Percentiles rank a stretch among this genome's conserved stretches.
phyloP scores from a whole-genome alignment of 352 stramenopile species.

The Phytophthora litchii region DNA sequence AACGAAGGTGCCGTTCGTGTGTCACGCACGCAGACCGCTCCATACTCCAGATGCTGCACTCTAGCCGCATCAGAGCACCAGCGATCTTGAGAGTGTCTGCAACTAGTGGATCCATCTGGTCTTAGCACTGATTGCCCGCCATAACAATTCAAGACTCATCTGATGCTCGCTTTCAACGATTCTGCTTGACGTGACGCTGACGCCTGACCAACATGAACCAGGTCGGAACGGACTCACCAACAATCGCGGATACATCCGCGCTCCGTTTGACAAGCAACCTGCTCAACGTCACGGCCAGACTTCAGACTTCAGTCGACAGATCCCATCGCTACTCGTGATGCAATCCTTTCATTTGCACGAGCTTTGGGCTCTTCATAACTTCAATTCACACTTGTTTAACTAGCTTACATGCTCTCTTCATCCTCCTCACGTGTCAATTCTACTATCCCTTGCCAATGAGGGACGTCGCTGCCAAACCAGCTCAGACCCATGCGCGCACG shows the following conservation, averaged over 20 bases:
- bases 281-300: neutral
- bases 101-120: slow-evolving; percentile 30
- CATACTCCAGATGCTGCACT: slow-evolving; percentile 9
- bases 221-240: slow-evolving; percentile 7
- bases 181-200: slow-evolving; percentile 22
- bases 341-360: slow-evolving; percentile 27
- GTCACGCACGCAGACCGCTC: slow-evolving; percentile 13
- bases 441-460: slow-evolving; percentile 14
- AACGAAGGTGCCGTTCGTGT: slow-evolving; percentile 5
- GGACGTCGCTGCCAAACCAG: slow-evolving; percentile 7
- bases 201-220: slow-evolving; percentile 20
- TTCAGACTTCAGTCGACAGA: no score
- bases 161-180: slow-evolving; percentile 13
- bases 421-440: neutral
- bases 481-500: slow-evolving; percentile 23
- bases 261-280: slow-evolving; percentile 7
- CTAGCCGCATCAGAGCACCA: neutral
- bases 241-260: slow-evolving; percentile 17
- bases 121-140: slow-evolving; percentile 27
- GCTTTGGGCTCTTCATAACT: slow-evolving; percentile 26
- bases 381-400: slow-evolving; percentile 26
- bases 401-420: slow-evolving; percentile 21
- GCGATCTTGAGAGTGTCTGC: slow-evolving; percentile 14
- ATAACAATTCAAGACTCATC: slow-evolving; percentile 11
- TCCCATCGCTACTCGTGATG: no score